Base-by-base conservation (phyloP, 768 basidiomycete genomes). In the Lactarius trivialis region DNA sequence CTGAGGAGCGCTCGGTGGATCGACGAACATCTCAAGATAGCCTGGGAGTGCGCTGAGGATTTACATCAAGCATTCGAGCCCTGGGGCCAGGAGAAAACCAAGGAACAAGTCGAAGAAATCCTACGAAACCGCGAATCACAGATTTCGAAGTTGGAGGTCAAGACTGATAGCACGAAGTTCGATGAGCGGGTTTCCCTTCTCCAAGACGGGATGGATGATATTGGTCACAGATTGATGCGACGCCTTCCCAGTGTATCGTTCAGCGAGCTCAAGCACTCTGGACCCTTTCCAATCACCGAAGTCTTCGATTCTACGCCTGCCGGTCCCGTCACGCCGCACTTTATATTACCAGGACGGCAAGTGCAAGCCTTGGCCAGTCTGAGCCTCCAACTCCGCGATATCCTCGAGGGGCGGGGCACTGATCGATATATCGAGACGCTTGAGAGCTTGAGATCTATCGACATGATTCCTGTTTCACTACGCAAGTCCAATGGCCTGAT, bases 31-130 rank as follows among this genome's bases (percentile, higher is more conserved):
- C 54, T 60, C 4, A 14, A 9, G 53, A 37, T 2, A 4, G 54
- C 54, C 1, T 50, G 60, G 60, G 32, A 39, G 15, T 4, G 26
- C 4, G 36, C 45, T 15, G 34, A 26, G 19, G 41, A 54, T 7
- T 33, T 63, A 19, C 11, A 45, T 58, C 51, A 11, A 32, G 61
- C 56, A 24, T 39, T 63, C 24, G 49, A 56, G 15, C 30, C 41
- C 14, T 45, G 34, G 56, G n/a, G 7, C 32, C 24, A 36, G 3
- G 8, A 8, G 17, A 17, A 14, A 19, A 45, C 56, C 17, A 19
- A 19, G 12, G 32, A 41, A 9, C 37, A 58, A 2, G n/a, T 33
- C 56, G n/a, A 14, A 15, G n/a, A n/a, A 17, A 54, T 63, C 28
- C 37, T 63, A 7, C 4, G 11, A 5, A 28, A 2, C 1, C 52